Evolutionary conservation across 805 yeast species (phyloP), one percentile per base, ranked within the genome.

Genomic region (Hanseniaspora guilliermondii): DNA sequence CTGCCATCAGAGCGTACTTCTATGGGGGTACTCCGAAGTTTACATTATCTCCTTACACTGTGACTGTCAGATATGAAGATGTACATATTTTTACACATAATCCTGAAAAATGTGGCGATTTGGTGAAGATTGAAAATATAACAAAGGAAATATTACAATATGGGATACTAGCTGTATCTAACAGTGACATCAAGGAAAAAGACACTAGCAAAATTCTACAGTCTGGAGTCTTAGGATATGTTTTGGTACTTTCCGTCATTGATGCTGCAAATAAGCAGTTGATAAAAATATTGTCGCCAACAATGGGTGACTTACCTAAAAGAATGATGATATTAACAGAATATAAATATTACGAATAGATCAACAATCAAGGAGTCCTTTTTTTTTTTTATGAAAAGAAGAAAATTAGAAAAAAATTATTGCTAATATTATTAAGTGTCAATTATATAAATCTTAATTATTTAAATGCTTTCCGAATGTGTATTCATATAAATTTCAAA

Each of bases 261-360:
- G 97, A 91, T 58, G 70, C 77, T 16, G 82, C 81, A 62, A 75
- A 77, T 16, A 83, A 78, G 60, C 63, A 86, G 54, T 82, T 82
- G 61, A 35, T 53, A 2, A 53, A 53, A 35, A 73, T 93, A 8
- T 71, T 91, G 58, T 73, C 88, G 58, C 97, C 99, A 0, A 83
- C 87, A 5, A 96, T 96, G 2, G 94, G 95, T 0, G 71, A 82
- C 40, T 70, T 89, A 24, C 98, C 98, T 0, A 74, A 80, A 25
- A 78, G 81, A 58, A 80, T 85, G 2, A 73, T 87, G 61, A 65
- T 93, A 2, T 69, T 89, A 47, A 95, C 97, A 1, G 78, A 79
- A 39, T 80, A 79, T 60, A 82, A 95, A 60, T 93, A 87, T 66
- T 78, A 82, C 49, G 99, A 93, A 70, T 91, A 68, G 63, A 53